Conservation (phyloP, 345 rosid genomes). For the Cardamine occulta region DNA sequence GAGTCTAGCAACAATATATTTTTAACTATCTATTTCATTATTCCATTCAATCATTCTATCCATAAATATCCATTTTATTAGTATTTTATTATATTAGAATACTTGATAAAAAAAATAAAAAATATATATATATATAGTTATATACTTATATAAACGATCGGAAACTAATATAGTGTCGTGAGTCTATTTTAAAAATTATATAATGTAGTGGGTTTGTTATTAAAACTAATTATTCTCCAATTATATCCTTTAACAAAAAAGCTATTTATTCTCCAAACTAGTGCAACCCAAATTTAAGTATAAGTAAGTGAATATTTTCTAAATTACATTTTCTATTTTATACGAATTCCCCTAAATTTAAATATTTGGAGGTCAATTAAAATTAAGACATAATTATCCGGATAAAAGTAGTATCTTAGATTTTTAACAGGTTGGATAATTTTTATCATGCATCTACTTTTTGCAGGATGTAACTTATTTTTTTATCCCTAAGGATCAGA, state of each 20-base stretch:
- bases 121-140: too few relatives aligned
- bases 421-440: neutral
- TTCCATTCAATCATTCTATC: too few relatives aligned
- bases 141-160: too few relatives aligned
- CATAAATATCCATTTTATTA: neutral
- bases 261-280: neutral
- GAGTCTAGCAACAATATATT: too few relatives aligned
- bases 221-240: neutral
- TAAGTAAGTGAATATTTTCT: neutral
- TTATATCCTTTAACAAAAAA: too few relatives aligned
- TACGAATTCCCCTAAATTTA: neutral
- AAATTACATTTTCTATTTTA: too few relatives aligned
- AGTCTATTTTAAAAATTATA: too few relatives aligned
- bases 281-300: neutral
- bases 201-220: neutral
- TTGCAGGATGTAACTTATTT: neutral
- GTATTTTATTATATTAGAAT: too few relatives aligned
- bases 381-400: neutral
- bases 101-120: too few relatives aligned
- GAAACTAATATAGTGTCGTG: neutral
- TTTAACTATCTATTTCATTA: neutral
- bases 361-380: too few relatives aligned
- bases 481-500: too few relatives aligned
- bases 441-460: too few relatives aligned
- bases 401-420: neutral